Base-by-base conservation (phyloP, 768 basidiomycete genomes). In the Serendipita indica region DNA sequence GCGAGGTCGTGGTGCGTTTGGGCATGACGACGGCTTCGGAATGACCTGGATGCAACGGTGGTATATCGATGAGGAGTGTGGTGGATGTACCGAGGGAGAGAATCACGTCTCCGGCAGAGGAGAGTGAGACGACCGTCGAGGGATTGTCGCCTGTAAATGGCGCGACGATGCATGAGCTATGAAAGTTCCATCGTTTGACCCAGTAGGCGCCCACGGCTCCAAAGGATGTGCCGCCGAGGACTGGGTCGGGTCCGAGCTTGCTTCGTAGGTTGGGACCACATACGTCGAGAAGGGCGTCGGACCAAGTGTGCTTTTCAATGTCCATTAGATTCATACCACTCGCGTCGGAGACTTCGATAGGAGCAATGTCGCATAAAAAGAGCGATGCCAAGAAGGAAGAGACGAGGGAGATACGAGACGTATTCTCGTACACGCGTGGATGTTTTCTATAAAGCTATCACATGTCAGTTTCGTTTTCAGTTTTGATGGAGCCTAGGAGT, bases 121-220 rank as follows among this genome's bases (percentile, higher is more conserved):
- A 82, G 30, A 86, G 72, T 0, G 82, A 80, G 56, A 87, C 77
- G 57, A 90, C 81, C 12, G 88, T 87, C 2, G 87, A 85, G 3
- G 89, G 86, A 68, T 94, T 94, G 67, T 94, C 90, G 2, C 90
- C 90, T 0, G 88, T 90, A 67, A 91, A 89, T 0, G 88, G 85
- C 2, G 84, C 83, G 54, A 94, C 76, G 41, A 81, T 72, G 65
- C 89, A 92, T 12, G 83, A 79, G 66, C 80, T 72, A 65, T 72
- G 76, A 65, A 91, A 84, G 0, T 84, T 84, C 80, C 84, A 92
- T 62, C 80, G 73, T 60, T 81, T 70, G 12, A 82, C 77, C 79
- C 86, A 92, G 78, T 81, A 92, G 13, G 68, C 64, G 59, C 74
- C 72, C 33, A 91, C 77, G 54, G 68, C 78, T 13, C 89, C 89